Conservation (phyloP, 805 yeast species). For the Saccharomycopsis malanga region DNA sequence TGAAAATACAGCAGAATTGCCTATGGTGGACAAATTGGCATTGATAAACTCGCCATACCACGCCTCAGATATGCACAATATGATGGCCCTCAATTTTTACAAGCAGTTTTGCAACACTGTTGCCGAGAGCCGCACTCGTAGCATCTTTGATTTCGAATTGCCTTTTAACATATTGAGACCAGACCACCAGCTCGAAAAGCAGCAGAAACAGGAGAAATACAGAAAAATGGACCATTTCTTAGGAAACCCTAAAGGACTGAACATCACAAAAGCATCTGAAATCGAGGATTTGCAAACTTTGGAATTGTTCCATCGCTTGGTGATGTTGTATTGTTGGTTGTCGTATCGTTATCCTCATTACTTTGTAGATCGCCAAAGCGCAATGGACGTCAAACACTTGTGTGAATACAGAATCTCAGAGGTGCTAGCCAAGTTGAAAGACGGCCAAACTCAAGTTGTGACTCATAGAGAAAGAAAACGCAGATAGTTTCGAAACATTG, state of each 20-base stretch:
- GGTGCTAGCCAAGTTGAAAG: constrained; percentile 11
- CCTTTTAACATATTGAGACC: constrained; percentile 19
- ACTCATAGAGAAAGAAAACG: too few species aligned
- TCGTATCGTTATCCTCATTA: constrained; percentile 78
- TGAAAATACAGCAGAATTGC: constrained; percentile 34
- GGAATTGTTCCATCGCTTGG: constrained; percentile 62
- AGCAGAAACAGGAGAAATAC: neutral
- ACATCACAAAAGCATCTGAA: constrained; percentile 5
- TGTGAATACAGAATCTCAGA: constrained; percentile 49
- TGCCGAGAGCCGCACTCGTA: constrained; percentile 27
- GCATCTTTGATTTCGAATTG: constrained; percentile 22
- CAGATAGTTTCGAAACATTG: too few species aligned
- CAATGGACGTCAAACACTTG: constrained; percentile 57
- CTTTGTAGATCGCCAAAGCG: constrained; percentile 71
- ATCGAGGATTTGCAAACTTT: constrained; percentile 31
- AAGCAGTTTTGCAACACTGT: constrained; percentile 42
- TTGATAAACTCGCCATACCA: constrained; percentile 60
- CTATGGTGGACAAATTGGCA: constrained; percentile 50
- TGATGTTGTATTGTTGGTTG: constrained; percentile 76
- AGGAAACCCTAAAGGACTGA: neutral
- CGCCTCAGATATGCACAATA: constrained; percentile 8
- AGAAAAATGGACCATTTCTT: neutral
- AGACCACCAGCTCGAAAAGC: neutral
- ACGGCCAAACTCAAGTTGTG: too few species aligned
- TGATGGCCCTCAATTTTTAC: constrained; percentile 10